phyloP scores from a whole-genome alignment of 2,329 filamentous ascomycete species.

The Didymella sp. region DNA sequence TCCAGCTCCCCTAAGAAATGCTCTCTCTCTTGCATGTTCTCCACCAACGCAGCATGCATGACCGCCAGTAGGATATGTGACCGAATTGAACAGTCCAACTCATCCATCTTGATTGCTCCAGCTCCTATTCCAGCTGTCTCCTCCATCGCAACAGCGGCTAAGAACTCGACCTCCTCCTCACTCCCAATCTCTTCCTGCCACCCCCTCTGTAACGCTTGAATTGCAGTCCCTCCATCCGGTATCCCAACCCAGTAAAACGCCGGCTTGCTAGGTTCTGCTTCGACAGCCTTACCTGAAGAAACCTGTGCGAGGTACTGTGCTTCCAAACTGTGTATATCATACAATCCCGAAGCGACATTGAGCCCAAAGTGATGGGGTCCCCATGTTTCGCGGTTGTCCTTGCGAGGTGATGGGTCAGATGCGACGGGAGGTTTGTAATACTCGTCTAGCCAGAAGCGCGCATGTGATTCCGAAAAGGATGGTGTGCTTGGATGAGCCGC shows the following conservation, averaged over 20 bases:
- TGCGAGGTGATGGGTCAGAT: conserved; percentile 20
- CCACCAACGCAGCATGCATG: conserved; percentile 19
- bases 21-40: conserved; percentile 22
- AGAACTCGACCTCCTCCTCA: conserved; percentile 20
- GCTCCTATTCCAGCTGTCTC: conserved; percentile 20
- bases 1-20: conserved; percentile 20
- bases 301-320: conserved; percentile 18
- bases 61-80: conserved; percentile 23
- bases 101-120: conserved; percentile 20
- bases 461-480: conserved; percentile 18
- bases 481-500: conserved; percentile 14
- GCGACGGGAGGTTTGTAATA: conserved; percentile 16
- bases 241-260: conserved; percentile 19
- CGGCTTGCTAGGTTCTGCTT: conserved; percentile 20
- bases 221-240: conserved; percentile 20
- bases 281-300: conserved; percentile 15
- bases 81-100: conserved; percentile 21
- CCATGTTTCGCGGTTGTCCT: conserved; percentile 20
- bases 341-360: conserved; percentile 18
- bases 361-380: conserved; percentile 18
- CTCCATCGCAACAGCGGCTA: conserved; percentile 21
- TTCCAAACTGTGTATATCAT: conserved; percentile 21
- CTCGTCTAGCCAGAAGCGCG: conserved; percentile 20
- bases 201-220: conserved; percentile 17
- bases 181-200: conserved; percentile 22